Conservation (phyloP, 1,139 yeast species). For the Suzukiozyma palmioleophila region DNA sequence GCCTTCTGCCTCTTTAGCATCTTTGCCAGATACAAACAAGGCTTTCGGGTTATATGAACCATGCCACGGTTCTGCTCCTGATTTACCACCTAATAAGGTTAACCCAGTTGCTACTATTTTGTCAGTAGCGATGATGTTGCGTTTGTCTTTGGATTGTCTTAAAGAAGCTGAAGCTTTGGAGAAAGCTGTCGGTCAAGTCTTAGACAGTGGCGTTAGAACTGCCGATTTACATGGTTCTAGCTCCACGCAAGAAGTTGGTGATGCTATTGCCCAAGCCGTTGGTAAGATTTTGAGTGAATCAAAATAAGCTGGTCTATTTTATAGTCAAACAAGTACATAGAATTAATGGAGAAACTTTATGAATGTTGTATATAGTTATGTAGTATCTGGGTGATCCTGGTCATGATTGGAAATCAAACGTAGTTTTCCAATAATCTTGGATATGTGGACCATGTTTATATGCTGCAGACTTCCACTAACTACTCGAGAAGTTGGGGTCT, state of each 20-base stretch:
- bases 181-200: constrained; percentile 76
- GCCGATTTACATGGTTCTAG: constrained; percentile 83
- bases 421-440: not conserved
- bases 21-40: constrained; percentile 86
- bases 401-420: not conserved
- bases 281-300: constrained; percentile 44
- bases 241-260: constrained; percentile 87
- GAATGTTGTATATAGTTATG: not conserved
- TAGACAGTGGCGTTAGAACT: constrained; percentile 83
- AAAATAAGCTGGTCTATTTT: not conserved
- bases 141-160: constrained; percentile 75
- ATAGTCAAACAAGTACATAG: not conserved
- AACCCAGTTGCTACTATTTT: constrained; percentile 94
- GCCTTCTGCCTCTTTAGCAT: constrained; percentile 94
- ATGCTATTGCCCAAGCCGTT: constrained; percentile 78
- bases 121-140: constrained; percentile 96
- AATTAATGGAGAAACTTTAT: not conserved
- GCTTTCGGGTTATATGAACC: constrained; percentile 98
- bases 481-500: not conserved
- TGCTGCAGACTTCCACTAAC: not conserved
- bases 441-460: not conserved
- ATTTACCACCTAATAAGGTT: constrained; percentile 78
- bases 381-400: not conserved
- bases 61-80: constrained; percentile 98
- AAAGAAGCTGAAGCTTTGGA: constrained; percentile 89